Conservation (phyloP, 2,329 filamentous ascomycete genomes). For the Diaporthe australafricana region DNA sequence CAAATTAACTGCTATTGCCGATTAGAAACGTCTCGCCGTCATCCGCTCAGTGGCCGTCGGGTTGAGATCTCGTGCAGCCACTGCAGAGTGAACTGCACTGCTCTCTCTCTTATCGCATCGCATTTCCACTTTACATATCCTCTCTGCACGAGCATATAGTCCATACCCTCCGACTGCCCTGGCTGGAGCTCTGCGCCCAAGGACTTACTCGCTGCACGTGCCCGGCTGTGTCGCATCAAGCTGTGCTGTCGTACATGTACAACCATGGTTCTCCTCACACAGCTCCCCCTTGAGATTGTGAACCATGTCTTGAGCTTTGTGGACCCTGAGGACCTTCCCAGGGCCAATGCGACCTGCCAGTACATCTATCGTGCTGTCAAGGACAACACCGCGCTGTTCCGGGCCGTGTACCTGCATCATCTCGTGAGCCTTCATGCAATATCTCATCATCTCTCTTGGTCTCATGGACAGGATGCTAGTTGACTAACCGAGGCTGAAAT, state of each 20-base stretch:
- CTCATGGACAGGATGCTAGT: neutral
- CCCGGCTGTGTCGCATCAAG: neutral
- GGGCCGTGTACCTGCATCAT: conserved; percentile 68
- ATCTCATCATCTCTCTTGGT: neutral
- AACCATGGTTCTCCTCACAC: conserved; percentile 49
- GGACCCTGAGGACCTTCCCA: conserved; percentile 66
- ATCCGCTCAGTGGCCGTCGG: neutral
- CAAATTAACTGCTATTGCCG: conserved; percentile 18
- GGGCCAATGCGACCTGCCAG: conserved; percentile 63
- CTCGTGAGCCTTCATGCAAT: conserved; percentile 57
- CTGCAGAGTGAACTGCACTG: neutral
- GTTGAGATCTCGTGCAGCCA: neutral
- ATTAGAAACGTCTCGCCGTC: conserved; percentile 13
- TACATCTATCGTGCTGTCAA: conserved; percentile 65
- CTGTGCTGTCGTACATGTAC: neutral
- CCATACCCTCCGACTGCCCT: too few relatives aligned
- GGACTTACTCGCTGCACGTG: too few relatives aligned
- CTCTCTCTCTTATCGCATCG: neutral
- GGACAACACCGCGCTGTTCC: conserved; percentile 70
- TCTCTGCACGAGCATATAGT: too few relatives aligned
- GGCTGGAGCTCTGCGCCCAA: too few relatives aligned
- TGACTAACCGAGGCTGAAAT: neutral
- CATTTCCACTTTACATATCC: neutral
- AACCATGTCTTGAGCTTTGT: conserved; percentile 70
- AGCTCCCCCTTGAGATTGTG: conserved; percentile 72